phyloP scores from a whole-genome alignment of 306 rosid species.

The Inga leiocalycina region DNA sequence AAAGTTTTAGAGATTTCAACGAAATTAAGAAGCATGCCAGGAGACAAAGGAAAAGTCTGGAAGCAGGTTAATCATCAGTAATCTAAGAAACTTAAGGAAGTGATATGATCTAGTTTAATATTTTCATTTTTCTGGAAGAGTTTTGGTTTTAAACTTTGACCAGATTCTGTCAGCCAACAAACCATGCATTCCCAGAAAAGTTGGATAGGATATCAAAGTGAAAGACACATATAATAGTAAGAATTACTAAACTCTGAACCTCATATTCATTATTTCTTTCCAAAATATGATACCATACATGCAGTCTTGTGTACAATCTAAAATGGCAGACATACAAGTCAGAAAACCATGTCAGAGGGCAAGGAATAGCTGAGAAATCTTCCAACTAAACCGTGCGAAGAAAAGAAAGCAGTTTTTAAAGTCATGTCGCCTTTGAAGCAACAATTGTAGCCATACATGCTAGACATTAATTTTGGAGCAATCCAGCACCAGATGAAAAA shows the following conservation, averaged over 20 bases:
- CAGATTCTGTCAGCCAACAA: not conserved
- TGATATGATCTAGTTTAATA: not conserved
- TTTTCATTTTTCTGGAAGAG: not conserved
- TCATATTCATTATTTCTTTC: constrained; percentile 11
- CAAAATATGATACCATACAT: not conserved
- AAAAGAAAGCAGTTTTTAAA: not conserved
- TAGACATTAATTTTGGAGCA: not conserved
- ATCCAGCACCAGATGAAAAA: not conserved
- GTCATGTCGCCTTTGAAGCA: not conserved
- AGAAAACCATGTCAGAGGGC: not conserved
- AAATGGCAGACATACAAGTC: not conserved
- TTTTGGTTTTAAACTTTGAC: not conserved
- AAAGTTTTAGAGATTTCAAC: not conserved
- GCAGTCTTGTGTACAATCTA: not conserved
- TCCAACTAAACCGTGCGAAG: not conserved
- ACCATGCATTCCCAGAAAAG: not conserved
- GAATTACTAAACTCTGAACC: not conserved
- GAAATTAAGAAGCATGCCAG: not conserved
- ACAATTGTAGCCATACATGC: not conserved
- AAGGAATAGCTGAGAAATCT: not conserved
- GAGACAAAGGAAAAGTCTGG: not conserved
- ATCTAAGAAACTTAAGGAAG: not conserved
- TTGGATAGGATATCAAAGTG: not conserved
- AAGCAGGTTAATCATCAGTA: not conserved
- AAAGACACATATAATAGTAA: not conserved